Percentiles rank a stretch among this genome's conserved stretches.
Evolutionary conservation across 1,284 basidiomycete species (phyloP).

Genomic region (Boletus sp.): DNA sequence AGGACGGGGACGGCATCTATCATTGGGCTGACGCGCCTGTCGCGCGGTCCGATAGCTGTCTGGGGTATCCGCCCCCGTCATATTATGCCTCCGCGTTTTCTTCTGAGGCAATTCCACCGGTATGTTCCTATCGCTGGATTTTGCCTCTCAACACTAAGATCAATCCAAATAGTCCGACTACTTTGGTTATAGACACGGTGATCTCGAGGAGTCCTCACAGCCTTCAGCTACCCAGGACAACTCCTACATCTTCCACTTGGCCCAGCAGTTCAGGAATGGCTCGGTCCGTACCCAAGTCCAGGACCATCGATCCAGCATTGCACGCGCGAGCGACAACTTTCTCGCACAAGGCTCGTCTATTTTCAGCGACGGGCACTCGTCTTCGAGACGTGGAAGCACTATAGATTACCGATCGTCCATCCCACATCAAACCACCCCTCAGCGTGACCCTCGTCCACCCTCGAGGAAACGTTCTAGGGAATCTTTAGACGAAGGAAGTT

Average conservation of each 20-base stretch:
- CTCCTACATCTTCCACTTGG: conserved; percentile 23
- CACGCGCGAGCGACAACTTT: conserved; percentile 35
- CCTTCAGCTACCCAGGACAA: conserved; percentile 21
- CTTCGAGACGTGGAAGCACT: conserved; percentile 19
- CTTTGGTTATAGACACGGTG: conserved; percentile 17
- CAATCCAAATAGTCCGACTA: conserved; percentile 15
- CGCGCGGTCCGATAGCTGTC: conserved; percentile 27
- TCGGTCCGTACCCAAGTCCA: conserved; percentile 26
- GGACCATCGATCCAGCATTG: conserved; percentile 36
- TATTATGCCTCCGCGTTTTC: conserved; percentile 22
- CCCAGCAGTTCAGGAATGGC: conserved; percentile 24
- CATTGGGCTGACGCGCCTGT: conserved; percentile 29
- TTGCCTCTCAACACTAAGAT: conserved; percentile 9
- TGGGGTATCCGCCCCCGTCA: conserved; percentile 20
- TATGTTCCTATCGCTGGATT: conserved; percentile 14
- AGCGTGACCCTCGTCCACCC: conserved; percentile 23
- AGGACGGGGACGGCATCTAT: conserved; percentile 32
- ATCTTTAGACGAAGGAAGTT: conserved; percentile 30
- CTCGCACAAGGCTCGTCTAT: conserved; percentile 36
- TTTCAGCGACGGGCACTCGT: conserved; percentile 26
- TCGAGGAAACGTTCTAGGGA: conserved; percentile 38
- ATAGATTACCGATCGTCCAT: conserved; percentile 22
- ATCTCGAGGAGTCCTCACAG: conserved; percentile 17
- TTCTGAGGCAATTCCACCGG: conserved; percentile 18
- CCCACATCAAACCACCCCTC: conserved; percentile 17